Percentiles rank a stretch among this genome's conserved stretches.
Evolutionary conservation across 148 eudicot genomes (phyloP).

Genomic region (Amaranthus hypochondriacus): DNA sequence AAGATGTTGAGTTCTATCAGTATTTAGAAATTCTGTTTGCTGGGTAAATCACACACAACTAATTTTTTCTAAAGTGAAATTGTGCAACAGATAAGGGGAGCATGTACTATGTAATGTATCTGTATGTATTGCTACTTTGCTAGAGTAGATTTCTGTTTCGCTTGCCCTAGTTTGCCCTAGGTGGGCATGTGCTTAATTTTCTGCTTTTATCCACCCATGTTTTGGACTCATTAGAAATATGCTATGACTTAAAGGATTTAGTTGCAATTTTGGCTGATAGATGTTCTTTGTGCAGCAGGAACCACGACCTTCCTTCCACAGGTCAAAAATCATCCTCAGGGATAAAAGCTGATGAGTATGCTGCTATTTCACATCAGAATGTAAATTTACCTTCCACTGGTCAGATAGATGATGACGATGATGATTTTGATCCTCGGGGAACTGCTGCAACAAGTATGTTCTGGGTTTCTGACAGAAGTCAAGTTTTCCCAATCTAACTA

Average conservation of each 20-base stretch:
- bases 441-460: conserved; percentile 61
- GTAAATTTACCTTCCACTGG: conserved; percentile 36
- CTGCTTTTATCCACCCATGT: neutral
- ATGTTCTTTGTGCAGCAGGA: conserved; percentile 37
- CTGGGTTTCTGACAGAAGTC: conserved; percentile 3
- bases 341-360: conserved; percentile 27
- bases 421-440: conserved; percentile 94
- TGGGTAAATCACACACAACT: too few species aligned
- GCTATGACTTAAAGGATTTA: neutral
- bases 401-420: conserved; percentile 58
- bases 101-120: neutral
- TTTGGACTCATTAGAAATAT: neutral
- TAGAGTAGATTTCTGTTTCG: neutral
- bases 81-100: too few species aligned
- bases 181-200: neutral
- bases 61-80: too few species aligned
- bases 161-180: neutral
- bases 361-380: conserved; percentile 38
- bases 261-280: conserved; percentile 13
- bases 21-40: too few species aligned
- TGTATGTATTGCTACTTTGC: neutral
- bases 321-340: conserved; percentile 31
- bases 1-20: too few species aligned
- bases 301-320: conserved; percentile 32
- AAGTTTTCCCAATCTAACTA: neutral